Base-by-base conservation (phyloP, 208 protist species). In the Polymyxa betae region DNA sequence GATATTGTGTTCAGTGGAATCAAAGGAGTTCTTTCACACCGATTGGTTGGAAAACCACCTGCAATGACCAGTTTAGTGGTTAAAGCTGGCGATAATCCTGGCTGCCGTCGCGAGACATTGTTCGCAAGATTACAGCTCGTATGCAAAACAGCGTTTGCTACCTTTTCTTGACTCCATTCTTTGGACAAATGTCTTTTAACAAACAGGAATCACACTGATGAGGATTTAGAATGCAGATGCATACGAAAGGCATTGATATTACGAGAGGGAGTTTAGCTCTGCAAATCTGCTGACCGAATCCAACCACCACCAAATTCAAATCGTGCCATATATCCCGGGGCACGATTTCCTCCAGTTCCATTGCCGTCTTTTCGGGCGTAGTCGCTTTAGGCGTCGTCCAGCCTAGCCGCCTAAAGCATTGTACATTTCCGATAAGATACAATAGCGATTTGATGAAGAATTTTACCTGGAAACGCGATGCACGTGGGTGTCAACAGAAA, bases 281-380 rank as follows among this genome's bases (percentile, higher is more conserved):
- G 72, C 72, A 82, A 20, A 82, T n/a, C n/a, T 82, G 72, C 40
- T 82, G 72, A 35, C 72, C 72, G n/a, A 82, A 82, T 35, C 72
- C 72, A n/a, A 82, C 72, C 5, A 82, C 72, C 16, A 82, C n/a
- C 35, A 82, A 43, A n/a, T 82, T 82, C 72, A 82, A 12, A 5
- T 82, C 12, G 35, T 82, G 16, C 72, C 72, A 82, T 5, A 82
- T 12, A 5, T 82, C 16, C 35, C 72, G 72, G 16, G 72, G 72
- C 5, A 82, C 72, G 16, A 5, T 38, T 5, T n/a, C 35, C n/a
- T 82, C 72, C 5, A 82, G 72, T n/a, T 82, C 72, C 12, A n/a
- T n/a, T 43, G 72, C 72, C 5, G 72, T 82, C n/a, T 82, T 82
- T 82, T 82, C 72, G 35, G 72, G 72, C n/a, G 72, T 82, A 20